Evolutionary conservation across 169 alveolate genomes (phyloP).

Genomic region (Babesia ovis): DNA sequence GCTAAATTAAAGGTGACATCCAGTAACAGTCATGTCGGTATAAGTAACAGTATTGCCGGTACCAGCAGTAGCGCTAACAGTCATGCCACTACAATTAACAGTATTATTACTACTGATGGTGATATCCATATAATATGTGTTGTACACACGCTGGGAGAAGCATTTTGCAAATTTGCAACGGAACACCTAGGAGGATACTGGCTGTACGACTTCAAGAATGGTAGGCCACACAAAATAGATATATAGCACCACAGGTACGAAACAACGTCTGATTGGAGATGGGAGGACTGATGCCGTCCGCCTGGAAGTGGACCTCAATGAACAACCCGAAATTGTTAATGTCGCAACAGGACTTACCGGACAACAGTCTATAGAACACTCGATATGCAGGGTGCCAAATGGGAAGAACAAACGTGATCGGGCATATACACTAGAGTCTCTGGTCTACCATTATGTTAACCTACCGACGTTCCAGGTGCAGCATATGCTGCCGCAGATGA

Average conservation of each 20-base stretch:
- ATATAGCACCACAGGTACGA: slow-evolving; percentile 26
- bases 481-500: slow-evolving; percentile 23
- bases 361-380: slow-evolving; percentile 35
- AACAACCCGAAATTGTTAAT: slow-evolving; percentile 21
- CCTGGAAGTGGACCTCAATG: slow-evolving; percentile 49
- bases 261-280: slow-evolving; percentile 48
- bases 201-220: slow-evolving; percentile 49
- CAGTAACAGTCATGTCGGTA: no score
- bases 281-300: slow-evolving; percentile 56
- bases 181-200: slow-evolving; percentile 37
- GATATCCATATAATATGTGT: slow-evolving; percentile 43
- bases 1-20: no score
- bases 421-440: slow-evolving; percentile 24
- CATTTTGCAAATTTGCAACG: slow-evolving; percentile 32
- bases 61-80: background rate
- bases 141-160: slow-evolving; percentile 29
- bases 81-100: background rate
- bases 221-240: background rate
- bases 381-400: slow-evolving; percentile 50
- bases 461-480: slow-evolving; percentile 45
- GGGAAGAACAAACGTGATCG: slow-evolving; percentile 39
- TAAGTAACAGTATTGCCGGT: background rate
- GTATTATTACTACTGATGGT: background rate
- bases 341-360: background rate
- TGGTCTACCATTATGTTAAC: slow-evolving; percentile 42